Evolutionary conservation across 2,329 filamentous ascomycete genomes (phyloP), one percentile per base, ranked within the genome.

Genomic region (Penicillium decumbens): DNA sequence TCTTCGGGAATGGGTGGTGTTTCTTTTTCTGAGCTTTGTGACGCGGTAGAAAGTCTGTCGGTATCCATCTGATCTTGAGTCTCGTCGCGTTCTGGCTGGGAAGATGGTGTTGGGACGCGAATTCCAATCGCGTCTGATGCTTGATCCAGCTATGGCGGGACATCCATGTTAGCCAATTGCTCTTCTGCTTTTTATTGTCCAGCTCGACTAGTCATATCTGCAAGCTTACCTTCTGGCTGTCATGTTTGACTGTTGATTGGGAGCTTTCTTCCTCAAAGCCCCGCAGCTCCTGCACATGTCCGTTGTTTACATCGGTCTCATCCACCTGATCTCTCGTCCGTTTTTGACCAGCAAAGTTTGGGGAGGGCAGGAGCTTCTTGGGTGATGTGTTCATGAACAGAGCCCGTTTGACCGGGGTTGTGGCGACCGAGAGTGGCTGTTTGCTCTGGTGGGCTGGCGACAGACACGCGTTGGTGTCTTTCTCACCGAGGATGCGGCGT

Each of bases 401-500:
- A 18, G 59, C 40, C 43, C 59, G 58, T 63, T 67, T 64, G 54
- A 60, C 46, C 6, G 66, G 63, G 28, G 65, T 65, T 48, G 54
- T 51, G 37, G 54, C 40, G 32, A 48, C 51, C 23, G 50, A 45
- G 38, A 60, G 53, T 24, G 56, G 42, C 18, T 54, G 47, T 56
- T 61, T 61, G 51, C 27, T 50, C 33, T 54, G 52, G 45, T 47
- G 54, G 33, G 61, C 61, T 24, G 66, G 66, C 27, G 69, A 68
- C 39, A 71, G 54, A 54, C 65, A 70, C 65, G 69, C 66, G 69
- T 73, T 73, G 57, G 65, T 53, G 49, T 67, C 65, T 56, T 72
- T 73, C 49, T 72, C 69, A 29, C 70, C 67, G 45, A 73, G 66
- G 45, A 72, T 65, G 41, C 63, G 71, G 59, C 71, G 62, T 38